Evolutionary conservation across 2,329 filamentous ascomycete genomes (phyloP).

Genomic region (Cryphonectria radicalis): DNA sequence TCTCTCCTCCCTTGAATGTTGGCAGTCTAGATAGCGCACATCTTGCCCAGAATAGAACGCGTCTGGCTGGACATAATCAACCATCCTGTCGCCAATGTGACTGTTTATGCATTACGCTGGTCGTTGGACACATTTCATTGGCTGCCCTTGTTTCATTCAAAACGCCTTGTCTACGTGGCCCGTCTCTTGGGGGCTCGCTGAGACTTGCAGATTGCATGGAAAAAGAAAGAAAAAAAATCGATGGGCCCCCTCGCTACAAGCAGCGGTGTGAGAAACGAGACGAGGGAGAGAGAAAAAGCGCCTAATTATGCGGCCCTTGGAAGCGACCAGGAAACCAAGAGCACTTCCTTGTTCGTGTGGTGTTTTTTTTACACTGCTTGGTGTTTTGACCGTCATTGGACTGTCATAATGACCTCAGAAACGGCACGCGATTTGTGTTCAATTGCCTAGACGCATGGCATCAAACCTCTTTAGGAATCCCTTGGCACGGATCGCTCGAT

Average conservation of each 20-base stretch:
- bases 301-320: background rate
- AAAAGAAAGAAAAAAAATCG: background rate
- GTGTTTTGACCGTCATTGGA: background rate
- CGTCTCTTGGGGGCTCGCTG: background rate
- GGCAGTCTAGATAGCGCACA: background rate
- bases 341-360: too few relatives aligned
- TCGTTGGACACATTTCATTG: background rate
- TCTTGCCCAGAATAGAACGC: background rate
- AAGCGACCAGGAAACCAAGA: background rate
- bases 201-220: background rate
- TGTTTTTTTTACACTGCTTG: too few relatives aligned
- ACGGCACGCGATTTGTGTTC: background rate
- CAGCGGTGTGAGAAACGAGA: background rate
- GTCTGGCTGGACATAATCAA: background rate
- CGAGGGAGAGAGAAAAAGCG: background rate
- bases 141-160: background rate
- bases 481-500: background rate
- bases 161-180: background rate
- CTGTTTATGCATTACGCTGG: background rate
- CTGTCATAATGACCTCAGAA: background rate
- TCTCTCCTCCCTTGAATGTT: background rate
- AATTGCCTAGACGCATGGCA: background rate
- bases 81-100: background rate
- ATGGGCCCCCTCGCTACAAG: background rate
- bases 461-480: background rate